Evolutionary conservation across 2,329 filamentous ascomycete species (phyloP), one percentile per base, ranked within the genome.

Genomic region (Hymenotorrendiella dingleyae): DNA sequence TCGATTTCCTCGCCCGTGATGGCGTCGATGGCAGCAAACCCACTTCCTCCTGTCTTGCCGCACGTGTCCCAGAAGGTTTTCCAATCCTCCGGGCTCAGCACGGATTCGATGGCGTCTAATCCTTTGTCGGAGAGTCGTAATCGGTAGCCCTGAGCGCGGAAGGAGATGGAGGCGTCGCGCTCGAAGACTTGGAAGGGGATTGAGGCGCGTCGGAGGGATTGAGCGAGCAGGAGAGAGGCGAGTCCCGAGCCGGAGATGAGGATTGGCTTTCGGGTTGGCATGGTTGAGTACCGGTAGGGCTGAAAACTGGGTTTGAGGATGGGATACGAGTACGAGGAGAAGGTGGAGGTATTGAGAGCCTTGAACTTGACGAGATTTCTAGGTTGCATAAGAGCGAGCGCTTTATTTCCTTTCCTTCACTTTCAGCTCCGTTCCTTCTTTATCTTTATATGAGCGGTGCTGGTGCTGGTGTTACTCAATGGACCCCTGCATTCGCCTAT

Each of bases 61-160:
- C 76, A 80, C 2, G 52, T 62, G 33, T 74, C 69, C 71, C 75
- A 81, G 63, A 82, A 82, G n/a, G 59, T 66, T 27, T 68, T 50
- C 55, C 70, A 82, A 0, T 52, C 56, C 3, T 67, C 59, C 0
- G 69, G 61, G 7, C 68, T 64, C 3, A 83, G 71, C 0, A 75
- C 77, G 0, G 71, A 66, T 50, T 83, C 76, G 41, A 83, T 77
- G 17, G 78, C 76, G 52, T 78, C 71, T 1, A 82, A 64, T 0
- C 77, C 77, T 50, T 78, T 68, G 0, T 59, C 40, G 0, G 75
- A 80, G 2, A 82, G 67, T 10, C 78, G 73, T 6, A 82, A 64
- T 2, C 78, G 64, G 60, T 83, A 82, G 0, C 79, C 79, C 55
- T 83, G 79, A 0, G 72, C 76, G 33, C 79, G 77, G 52, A 77